Evolutionary conservation across 2,329 filamentous ascomycete species (phyloP), one percentile per base, ranked within the genome.

Genomic region (Exserohilum turcica): DNA sequence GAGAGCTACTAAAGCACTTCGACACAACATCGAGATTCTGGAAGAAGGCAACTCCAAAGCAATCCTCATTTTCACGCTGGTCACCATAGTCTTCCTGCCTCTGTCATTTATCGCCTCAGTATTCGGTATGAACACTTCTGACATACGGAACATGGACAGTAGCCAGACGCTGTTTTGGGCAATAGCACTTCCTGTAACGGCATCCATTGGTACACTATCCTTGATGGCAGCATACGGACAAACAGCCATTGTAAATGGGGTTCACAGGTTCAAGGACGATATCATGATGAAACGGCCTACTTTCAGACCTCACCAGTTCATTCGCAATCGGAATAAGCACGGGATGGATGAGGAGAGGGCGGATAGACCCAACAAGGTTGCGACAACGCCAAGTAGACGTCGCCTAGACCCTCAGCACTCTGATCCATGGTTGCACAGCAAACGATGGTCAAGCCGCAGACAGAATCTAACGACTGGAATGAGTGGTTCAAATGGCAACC

Each of bases 31-130:
- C 4, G 59, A 54, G 33, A 62, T 60, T 19, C 29, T 48, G 0
- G 55, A 61, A 37, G 58, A 61, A 48, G 58, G 40, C 15, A 19
- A 58, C 27, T 35, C 33, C 3, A 62, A 56, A 21, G 35, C 35
- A 9, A 37, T 37, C 15, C 19, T 19, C 16, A 6, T 37, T 18
- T 18, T 37, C 35, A 37, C 18, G 19, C 10, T 21, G 2, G 35
- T 37, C 2, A 37, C 35, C 16, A 37, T 21, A 4, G 13, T 37
- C 5, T 37, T 37, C 13, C 5, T 37, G 35, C 35, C 35, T 3
- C 18, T 37, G 3, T 37, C 35, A 8, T 19, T 12, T 10, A 12
- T 21, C 21, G 18, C 35, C 8, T 19, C 9, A 16, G 19, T 21
- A 2, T 37, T 37, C 18, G 35, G 9, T 13, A 37, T 37, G 35